These are phyloP conservation scores for Lyophyllum shimeji DNA, from an alignment of 768 basidiomycete genomes.

Conservation along the genomic window DNA sequence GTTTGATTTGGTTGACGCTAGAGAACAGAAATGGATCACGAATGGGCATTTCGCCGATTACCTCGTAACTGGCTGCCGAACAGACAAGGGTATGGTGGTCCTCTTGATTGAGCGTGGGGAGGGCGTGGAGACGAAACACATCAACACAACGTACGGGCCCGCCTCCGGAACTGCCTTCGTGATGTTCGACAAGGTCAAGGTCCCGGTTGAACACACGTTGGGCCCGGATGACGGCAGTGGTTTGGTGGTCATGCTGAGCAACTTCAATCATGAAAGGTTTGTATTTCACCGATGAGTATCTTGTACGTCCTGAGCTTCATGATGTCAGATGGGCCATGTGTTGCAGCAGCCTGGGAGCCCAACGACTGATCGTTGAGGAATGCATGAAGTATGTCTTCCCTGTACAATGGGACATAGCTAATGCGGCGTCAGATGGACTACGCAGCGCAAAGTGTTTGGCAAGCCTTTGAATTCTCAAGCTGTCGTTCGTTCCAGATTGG, in stretches of 20 bases:
- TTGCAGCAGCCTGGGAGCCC: constrained; percentile 50
- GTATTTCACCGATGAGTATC: not conserved
- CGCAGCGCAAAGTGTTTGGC: constrained; percentile 78
- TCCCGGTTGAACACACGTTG: constrained; percentile 57
- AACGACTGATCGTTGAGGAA: constrained; percentile 70
- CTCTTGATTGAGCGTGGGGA: constrained; percentile 14
- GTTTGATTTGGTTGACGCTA: not conserved
- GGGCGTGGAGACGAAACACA: constrained; percentile 21
- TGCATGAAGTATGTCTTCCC: constrained; percentile 57
- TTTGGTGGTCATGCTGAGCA: constrained; percentile 44
- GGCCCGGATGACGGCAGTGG: constrained; percentile 53
- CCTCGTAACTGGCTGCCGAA: constrained; percentile 62
- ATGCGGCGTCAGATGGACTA: constrained; percentile 55
- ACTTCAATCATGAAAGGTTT: constrained; percentile 90
- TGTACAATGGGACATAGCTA: not conserved
- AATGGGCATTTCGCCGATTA: constrained; percentile 38
- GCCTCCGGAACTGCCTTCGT: constrained; percentile 48
- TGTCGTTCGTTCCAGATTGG: constrained; percentile 76
- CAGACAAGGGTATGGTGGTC: constrained; percentile 36
- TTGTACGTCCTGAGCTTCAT: not conserved
- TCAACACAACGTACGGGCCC: constrained; percentile 51
- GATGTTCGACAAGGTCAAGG: constrained; percentile 32
- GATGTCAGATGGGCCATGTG: constrained; percentile 66
- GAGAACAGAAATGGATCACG: constrained; percentile 33
- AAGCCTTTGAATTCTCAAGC: constrained; percentile 67